Evolutionary conservation across 106 monocot species (phyloP).

Genomic region (Iris macrosiphon): DNA sequence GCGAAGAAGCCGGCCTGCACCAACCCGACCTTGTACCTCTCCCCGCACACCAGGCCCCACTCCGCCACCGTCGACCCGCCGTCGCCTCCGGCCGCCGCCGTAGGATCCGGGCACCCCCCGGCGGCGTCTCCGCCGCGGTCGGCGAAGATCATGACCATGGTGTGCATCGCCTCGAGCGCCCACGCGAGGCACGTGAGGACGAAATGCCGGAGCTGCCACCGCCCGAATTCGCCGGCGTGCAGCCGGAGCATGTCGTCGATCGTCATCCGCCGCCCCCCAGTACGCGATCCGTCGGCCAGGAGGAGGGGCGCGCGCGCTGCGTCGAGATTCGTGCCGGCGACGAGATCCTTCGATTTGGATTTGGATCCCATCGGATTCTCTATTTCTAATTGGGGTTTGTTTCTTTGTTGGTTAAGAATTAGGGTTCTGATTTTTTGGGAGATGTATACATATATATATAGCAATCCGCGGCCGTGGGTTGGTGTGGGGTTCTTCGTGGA

Average conservation of each 20-base stretch:
- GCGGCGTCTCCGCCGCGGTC: slow-evolving; percentile 12
- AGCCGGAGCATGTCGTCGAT: slow-evolving; percentile 46
- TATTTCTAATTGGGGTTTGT: too few species aligned
- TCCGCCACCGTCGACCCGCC: slow-evolving; percentile 20
- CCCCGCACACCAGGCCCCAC: slow-evolving; percentile 67
- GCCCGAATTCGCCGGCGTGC: slow-evolving; percentile 51
- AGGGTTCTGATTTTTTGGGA: too few species aligned
- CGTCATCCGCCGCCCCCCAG: slow-evolving; percentile 14
- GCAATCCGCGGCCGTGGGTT: too few species aligned
- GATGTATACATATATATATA: too few species aligned
- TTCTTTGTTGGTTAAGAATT: too few species aligned
- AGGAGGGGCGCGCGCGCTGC: too few species aligned
- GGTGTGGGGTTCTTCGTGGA: too few species aligned
- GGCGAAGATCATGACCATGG: slow-evolving; percentile 48
- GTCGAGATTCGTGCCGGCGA: too few species aligned
- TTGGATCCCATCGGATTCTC: too few species aligned
- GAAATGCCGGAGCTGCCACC: slow-evolving; percentile 56
- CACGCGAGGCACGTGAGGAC: slow-evolving; percentile 45
- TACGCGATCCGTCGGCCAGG: too few species aligned
- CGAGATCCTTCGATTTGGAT: too few species aligned
- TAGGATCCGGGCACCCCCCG: not conserved
- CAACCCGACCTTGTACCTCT: slow-evolving; percentile 73
- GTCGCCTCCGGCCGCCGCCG: not conserved
- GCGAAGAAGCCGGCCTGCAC: slow-evolving; percentile 75
- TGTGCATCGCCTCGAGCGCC: slow-evolving; percentile 47